phyloP scores from a whole-genome alignment of 331 rosid species.

The Rosa hybrid region DNA sequence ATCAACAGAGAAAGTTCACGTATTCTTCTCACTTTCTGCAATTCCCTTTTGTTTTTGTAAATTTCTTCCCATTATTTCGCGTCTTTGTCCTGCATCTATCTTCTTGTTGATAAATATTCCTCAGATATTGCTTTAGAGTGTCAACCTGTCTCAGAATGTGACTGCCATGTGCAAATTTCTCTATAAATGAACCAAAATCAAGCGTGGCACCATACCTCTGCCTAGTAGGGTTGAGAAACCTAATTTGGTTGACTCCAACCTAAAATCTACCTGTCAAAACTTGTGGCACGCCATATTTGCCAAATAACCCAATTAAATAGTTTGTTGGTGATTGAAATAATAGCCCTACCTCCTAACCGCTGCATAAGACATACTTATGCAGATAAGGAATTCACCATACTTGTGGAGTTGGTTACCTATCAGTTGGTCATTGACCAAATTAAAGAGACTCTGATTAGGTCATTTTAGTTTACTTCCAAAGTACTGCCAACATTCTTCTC shows the following conservation, averaged over 20 bases:
- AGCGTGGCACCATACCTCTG: slow-evolving; percentile 1
- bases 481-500: slow-evolving; percentile 15
- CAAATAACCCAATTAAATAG: not conserved
- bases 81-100: not conserved
- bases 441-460: not conserved
- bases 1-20: not conserved
- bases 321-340: not conserved
- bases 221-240: not conserved
- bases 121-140: not conserved
- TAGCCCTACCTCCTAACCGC: not conserved
- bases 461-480: not conserved
- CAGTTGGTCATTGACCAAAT: slow-evolving; percentile 1
- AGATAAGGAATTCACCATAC: not conserved
- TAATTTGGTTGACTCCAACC: slow-evolving; percentile 9
- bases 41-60: not conserved
- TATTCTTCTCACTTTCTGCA: slow-evolving; percentile 4
- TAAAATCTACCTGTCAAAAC: not conserved
- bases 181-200: slow-evolving; percentile 1
- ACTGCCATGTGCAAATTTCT: slow-evolving; percentile 16
- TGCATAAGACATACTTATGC: not conserved
- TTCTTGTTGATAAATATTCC: slow-evolving; percentile 2
- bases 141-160: slow-evolving; percentile 3
- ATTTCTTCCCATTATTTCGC: not conserved
- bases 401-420: slow-evolving; percentile 1
- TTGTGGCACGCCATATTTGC: not conserved